Evolutionary conservation across 805 yeast genomes (phyloP), one percentile per base, ranked within the genome.

Genomic region (Scheffersomyces ergatensis): DNA sequence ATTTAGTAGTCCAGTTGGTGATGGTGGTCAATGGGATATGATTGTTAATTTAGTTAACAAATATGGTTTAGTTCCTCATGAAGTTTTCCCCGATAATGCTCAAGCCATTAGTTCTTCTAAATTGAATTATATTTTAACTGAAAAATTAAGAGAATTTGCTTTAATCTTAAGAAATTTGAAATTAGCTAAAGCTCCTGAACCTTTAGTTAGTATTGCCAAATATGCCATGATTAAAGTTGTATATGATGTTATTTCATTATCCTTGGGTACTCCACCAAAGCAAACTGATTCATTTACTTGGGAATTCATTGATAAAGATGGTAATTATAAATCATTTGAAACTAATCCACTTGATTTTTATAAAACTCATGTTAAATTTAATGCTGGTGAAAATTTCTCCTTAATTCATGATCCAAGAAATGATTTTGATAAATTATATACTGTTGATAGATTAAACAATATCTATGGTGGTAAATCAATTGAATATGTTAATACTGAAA

Each of bases 11-110:
- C 95, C 96, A 18, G 79, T 82, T 34, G 60, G 75, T 43, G 96
- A 89, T 56, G 96, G 96, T 51, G 96, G 96, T 39, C 96, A 88
- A 63, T 87, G 85, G 74, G 82, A 85, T 48, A 84, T 88, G 93
- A 78, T 86, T 58, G 71, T 82, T 36, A 85, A 87, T 62, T 59
- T 89, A 42, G 76, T 87, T 37, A 79, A 80, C 47, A 89, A 88
- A 62, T 89, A 88, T 53, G 96, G 96, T 21, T 57, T 85, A 39
- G 85, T 88, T 39, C 96, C 96, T 29, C 72, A 82, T 54, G 78
- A 76, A 48, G 60, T 78, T 14, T 89, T 76, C 64, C 90, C 92
- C 9, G 96, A 88, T 59, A 71, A 79, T 40, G 73, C 73, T 13
- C 77, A 77, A 38, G 70, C 79, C 20, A 77, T 79, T 32, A 68